These are phyloP conservation scores for Arthrobotrys entomopaga DNA, from an alignment of 2,329 filamentous ascomycete genomes.

Conservation along the genomic window DNA sequence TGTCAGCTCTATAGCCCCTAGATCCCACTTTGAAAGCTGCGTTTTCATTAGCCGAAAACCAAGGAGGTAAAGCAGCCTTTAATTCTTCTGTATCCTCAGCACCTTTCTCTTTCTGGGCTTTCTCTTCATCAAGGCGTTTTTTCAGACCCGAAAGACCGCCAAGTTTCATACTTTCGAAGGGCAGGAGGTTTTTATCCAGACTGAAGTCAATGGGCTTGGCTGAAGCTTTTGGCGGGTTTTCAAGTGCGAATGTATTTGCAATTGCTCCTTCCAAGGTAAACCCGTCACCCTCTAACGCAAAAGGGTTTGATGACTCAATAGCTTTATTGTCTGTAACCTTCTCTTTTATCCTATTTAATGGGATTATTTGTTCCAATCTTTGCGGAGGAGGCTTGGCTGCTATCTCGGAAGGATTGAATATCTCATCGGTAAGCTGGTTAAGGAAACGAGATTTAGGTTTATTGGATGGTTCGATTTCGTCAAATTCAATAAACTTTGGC, in stretches of 20 bases:
- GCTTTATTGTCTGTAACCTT: conserved; percentile 7
- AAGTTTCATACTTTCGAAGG: conserved; percentile 58
- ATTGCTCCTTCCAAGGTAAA: conserved; percentile 34
- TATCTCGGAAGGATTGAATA: background rate
- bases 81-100: conserved; percentile 71
- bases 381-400: background rate
- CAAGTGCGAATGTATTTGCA: conserved; percentile 56
- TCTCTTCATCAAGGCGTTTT: conserved; percentile 58
- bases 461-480: conserved; percentile 6
- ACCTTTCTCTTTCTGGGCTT: conserved; percentile 62
- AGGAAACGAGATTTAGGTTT: background rate
- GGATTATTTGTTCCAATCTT: background rate
- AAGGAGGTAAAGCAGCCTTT: conserved; percentile 60
- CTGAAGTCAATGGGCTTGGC: conserved; percentile 64
- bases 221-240: conserved; percentile 61
- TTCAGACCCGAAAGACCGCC: conserved; percentile 54
- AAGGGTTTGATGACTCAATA: conserved; percentile 19
- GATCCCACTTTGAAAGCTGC: conserved; percentile 27
- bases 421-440: background rate
- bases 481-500: conserved; percentile 36
- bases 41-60: conserved; percentile 45
- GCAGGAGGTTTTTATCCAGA: conserved; percentile 69
- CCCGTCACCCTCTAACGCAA: conserved; percentile 37
- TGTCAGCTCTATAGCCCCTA: conserved; percentile 32
- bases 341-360: conserved; percentile 16